phyloP scores from a whole-genome alignment of 1,284 basidiomycete species.

The Puccinia novopanici region DNA sequence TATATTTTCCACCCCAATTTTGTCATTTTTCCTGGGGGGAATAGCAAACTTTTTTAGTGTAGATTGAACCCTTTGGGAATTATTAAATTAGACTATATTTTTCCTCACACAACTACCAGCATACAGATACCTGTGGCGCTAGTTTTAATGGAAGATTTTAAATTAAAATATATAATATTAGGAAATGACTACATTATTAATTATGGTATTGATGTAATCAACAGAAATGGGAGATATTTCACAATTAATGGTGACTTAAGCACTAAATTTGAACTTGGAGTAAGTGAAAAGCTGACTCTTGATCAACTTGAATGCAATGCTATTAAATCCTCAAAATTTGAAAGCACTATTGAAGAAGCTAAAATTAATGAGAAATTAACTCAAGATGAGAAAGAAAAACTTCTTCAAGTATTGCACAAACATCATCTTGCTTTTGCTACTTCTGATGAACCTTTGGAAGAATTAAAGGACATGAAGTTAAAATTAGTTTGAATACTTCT shows the following conservation, averaged over 20 bases:
- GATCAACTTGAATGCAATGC: background rate
- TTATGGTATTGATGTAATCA: background rate
- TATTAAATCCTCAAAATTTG: too few species aligned
- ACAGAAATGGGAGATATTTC: background rate
- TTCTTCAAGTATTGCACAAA: background rate
- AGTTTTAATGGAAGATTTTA: background rate
- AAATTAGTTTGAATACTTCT: too few species aligned
- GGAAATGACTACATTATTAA: too few species aligned
- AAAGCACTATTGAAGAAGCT: too few species aligned
- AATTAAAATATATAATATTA: background rate
- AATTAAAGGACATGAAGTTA: constrained; percentile 5
- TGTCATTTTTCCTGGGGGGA: too few species aligned
- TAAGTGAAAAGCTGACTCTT: background rate
- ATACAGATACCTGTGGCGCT: background rate
- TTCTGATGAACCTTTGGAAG: background rate
- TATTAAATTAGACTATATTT: background rate
- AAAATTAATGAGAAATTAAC: too few species aligned
- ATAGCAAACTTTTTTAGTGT: too few species aligned
- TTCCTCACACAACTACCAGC: background rate
- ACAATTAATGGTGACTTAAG: background rate
- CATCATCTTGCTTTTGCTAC: constrained; percentile 11
- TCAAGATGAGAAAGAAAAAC: too few species aligned
- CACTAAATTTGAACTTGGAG: background rate
- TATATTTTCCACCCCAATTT: too few species aligned
- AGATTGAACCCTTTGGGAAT: background rate